phyloP scores from a whole-genome alignment of 2,329 filamentous ascomycete genomes.

The Ceratocystis huliohia region DNA sequence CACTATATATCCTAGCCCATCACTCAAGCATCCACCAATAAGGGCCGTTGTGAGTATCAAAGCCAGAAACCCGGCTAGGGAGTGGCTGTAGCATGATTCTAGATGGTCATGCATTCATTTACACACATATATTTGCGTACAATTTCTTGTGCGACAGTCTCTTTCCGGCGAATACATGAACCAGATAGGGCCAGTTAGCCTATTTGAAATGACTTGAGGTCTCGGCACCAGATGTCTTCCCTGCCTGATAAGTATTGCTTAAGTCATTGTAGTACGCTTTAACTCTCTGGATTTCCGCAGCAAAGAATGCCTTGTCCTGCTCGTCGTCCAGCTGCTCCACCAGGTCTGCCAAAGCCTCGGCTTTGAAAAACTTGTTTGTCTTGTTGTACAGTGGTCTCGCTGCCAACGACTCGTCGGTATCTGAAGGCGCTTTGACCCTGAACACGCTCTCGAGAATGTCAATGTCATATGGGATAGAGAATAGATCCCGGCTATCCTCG shows the following conservation, averaged over 20 bases:
- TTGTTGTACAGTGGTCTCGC: constrained; percentile 39
- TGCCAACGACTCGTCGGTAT: constrained; percentile 31
- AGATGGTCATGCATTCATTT: background rate
- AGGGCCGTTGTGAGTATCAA: background rate
- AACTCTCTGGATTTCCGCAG: constrained; percentile 34
- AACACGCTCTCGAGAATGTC: constrained; percentile 45
- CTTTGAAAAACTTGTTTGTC: constrained; percentile 43
- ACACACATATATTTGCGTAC: background rate
- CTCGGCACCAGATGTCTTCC: constrained; percentile 32
- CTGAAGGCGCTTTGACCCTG: constrained; percentile 32
- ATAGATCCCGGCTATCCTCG: constrained; percentile 44
- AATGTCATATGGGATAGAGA: constrained; percentile 45
- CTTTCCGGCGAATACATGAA: background rate
- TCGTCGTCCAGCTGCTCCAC: constrained; percentile 29
- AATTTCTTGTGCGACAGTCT: background rate
- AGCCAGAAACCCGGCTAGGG: background rate
- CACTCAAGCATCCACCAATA: too few relatives aligned
- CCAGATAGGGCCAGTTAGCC: background rate
- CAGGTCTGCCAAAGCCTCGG: constrained; percentile 32
- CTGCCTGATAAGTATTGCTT: constrained; percentile 38
- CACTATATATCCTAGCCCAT: background rate
- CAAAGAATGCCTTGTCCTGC: constrained; percentile 28
- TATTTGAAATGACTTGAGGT: constrained; percentile 40
- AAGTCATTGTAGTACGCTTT: constrained; percentile 37
- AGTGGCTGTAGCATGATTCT: background rate